Evolutionary conservation across 371 early-diverging fungal genomes (phyloP).

Genomic region (Haplosporangium sp.): DNA sequence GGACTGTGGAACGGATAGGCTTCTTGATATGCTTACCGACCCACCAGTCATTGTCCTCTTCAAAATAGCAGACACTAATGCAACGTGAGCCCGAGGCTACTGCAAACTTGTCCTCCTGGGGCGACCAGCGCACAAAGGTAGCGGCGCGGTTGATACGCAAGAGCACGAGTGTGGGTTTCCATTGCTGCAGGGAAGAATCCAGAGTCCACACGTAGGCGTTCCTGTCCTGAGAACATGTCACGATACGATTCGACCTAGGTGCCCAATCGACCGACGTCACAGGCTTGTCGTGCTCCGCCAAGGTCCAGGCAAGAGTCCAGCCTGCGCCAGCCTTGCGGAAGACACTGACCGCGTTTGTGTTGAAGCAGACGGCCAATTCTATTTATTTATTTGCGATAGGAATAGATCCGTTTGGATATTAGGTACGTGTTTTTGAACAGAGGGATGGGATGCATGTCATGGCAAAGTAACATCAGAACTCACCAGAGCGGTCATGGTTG

Average conservation of each 20-base stretch:
- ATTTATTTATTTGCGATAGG: constrained; percentile 4
- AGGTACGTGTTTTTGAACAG: background rate
- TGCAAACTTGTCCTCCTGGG: constrained; percentile 97
- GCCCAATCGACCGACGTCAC: constrained; percentile 98
- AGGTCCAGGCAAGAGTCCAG: constrained; percentile 76
- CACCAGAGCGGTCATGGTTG: constrained; percentile 88
- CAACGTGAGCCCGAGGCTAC: constrained; percentile 93
- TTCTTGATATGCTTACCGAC: constrained; percentile 94
- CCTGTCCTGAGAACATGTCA: constrained; percentile 97
- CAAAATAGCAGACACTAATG: constrained; percentile 96
- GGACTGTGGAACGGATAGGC: constrained; percentile 91
- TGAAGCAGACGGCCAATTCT: constrained; percentile 94
- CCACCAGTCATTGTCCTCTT: constrained; percentile 97
- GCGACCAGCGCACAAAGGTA: constrained; percentile 96
- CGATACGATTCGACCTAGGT: constrained; percentile 93
- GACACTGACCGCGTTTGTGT: constrained; percentile 90
- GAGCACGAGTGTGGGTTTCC: constrained; percentile 95
- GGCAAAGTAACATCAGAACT: too few relatives aligned
- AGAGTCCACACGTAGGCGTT: constrained; percentile 98
- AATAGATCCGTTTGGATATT: background rate
- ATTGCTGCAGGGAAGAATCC: constrained; percentile 67
- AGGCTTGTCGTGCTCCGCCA: constrained; percentile 94
- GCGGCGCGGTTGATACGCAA: constrained; percentile 97
- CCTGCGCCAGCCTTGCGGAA: constrained; percentile 71
- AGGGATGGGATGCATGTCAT: background rate